phyloP scores from a whole-genome alignment of 768 basidiomycete species.

The Auricularia sp. region DNA sequence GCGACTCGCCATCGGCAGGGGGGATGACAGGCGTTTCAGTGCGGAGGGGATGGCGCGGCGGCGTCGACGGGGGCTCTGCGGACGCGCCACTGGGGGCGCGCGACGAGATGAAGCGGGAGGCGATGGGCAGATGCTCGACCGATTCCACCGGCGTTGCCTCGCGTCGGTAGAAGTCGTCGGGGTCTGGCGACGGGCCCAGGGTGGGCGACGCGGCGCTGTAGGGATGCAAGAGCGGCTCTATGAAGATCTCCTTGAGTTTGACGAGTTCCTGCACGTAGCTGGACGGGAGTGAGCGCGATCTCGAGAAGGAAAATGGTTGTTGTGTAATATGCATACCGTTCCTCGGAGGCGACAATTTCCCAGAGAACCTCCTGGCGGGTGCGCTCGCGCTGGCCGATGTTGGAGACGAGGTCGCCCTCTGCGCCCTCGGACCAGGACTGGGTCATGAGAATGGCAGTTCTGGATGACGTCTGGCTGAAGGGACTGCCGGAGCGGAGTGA shows the following conservation, averaged over 20 bases:
- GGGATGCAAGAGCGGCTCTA: constrained; percentile 81
- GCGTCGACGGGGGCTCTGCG: neutral
- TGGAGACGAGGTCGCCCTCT: constrained; percentile 86
- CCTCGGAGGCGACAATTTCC: constrained; percentile 94
- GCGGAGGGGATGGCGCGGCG: constrained; percentile 22
- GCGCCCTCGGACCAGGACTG: constrained; percentile 90
- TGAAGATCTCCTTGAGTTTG: constrained; percentile 90
- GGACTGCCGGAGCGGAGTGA: constrained; percentile 76
- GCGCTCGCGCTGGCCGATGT: constrained; percentile 86
- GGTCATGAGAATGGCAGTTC: constrained; percentile 66
- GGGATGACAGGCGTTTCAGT: constrained; percentile 33
- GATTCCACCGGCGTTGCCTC: constrained; percentile 57
- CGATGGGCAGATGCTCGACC: constrained; percentile 72
- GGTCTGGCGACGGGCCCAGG: constrained; percentile 12
- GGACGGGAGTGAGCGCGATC: constrained; percentile 7
- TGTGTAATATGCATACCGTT: constrained; percentile 48
- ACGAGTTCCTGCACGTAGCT: constrained; percentile 89
- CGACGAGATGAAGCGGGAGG: constrained; percentile 83
- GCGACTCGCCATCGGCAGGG: constrained; percentile 53
- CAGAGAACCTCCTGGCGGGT: constrained; percentile 94
- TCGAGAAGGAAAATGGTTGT: constrained; percentile 4
- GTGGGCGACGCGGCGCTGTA: constrained; percentile 53
- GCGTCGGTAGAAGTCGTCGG: constrained; percentile 46
- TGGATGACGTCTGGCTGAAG: constrained; percentile 57
- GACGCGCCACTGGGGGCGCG: constrained; percentile 9